A percentile compares a stretch with the other conserved stretches of the same genome.
Conservation (phyloP, 2,329 filamentous ascomycete species). For the Neospermospora avenae region DNA sequence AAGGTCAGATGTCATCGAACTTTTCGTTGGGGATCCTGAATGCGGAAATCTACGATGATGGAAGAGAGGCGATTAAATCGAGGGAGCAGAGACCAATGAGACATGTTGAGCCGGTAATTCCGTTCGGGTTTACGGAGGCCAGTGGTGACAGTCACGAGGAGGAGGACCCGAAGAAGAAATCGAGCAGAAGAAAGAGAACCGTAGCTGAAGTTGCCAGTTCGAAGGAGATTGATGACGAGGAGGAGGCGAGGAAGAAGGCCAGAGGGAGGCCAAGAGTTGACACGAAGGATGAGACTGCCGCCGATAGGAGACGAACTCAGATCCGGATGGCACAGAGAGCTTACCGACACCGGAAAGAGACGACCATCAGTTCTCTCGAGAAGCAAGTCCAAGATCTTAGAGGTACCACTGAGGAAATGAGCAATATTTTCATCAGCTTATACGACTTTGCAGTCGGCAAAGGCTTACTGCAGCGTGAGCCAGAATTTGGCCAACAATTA, state of each 20-base stretch:
- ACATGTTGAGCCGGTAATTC: conserved; percentile 19
- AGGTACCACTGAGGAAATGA: conserved; percentile 69
- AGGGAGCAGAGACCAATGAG: conserved; percentile 5
- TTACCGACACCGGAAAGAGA: conserved; percentile 82
- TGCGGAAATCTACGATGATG: conserved; percentile 45
- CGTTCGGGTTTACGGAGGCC: conserved; percentile 27
- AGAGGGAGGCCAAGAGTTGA: conserved; percentile 74
- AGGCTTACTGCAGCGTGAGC: conserved; percentile 54
- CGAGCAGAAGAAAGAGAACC: conserved; percentile 36
- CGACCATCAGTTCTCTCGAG: conserved; percentile 70
- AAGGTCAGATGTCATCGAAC: not conserved
- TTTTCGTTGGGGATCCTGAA: conserved; percentile 40
- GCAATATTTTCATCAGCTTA: conserved; percentile 64
- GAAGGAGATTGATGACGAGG: conserved; percentile 37
- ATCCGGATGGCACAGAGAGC: conserved; percentile 83
- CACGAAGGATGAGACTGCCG: conserved; percentile 72
- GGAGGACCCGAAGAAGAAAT: conserved; percentile 26
- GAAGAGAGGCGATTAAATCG: conserved; percentile 24
- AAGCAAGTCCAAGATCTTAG: conserved; percentile 67
- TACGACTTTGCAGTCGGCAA: conserved; percentile 58
- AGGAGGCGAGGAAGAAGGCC: conserved; percentile 54
- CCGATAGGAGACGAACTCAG: conserved; percentile 79
- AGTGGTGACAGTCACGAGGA: conserved; percentile 23
- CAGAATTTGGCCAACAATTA: conserved; percentile 56
- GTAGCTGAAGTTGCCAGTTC: conserved; percentile 23